Evolutionary conservation across 2,329 filamentous ascomycete species (phyloP).

Genomic region (Parastagonospora avenae): DNA sequence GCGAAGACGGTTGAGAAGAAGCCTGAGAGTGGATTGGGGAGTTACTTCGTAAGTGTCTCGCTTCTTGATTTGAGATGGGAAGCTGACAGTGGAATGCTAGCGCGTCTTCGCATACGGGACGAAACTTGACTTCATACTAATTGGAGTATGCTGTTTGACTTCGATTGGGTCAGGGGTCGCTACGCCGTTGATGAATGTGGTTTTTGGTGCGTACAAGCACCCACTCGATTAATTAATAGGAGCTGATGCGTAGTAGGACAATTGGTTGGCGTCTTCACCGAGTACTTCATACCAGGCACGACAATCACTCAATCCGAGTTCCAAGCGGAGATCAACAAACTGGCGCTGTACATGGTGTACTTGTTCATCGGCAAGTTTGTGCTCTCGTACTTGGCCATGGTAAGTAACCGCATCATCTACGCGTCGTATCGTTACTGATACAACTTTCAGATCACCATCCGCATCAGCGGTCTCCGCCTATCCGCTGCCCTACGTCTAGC

Average conservation of each 20-base stretch:
- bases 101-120: conserved; percentile 44
- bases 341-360: conserved; percentile 38
- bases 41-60: conserved; percentile 37
- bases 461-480: conserved; percentile 57
- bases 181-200: conserved; percentile 63
- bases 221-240: conserved; percentile 10
- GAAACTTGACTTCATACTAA: conserved; percentile 35
- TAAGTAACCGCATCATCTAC: conserved; percentile 9
- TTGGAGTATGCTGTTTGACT: conserved; percentile 32
- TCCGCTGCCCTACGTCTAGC: conserved; percentile 57
- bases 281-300: conserved; percentile 57
- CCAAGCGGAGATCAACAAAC: conserved; percentile 53
- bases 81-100: conserved; percentile 13
- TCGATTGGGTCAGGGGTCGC: conserved; percentile 43
- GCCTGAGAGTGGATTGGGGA: conserved; percentile 27
- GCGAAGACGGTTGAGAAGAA: conserved; percentile 20
- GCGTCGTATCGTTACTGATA: not conserved
- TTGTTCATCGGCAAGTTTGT: conserved; percentile 45
- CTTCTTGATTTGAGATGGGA: not conserved
- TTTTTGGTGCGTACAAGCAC: conserved; percentile 54
- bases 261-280: conserved; percentile 59
- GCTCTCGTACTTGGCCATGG: conserved; percentile 42
- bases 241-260: conserved; percentile 40
- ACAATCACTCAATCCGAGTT: conserved; percentile 56
- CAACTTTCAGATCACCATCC: conserved; percentile 50